Percentiles rank a stretch among this genome's conserved stretches.
Evolutionary conservation across 202 grass and related monocot species (phyloP).

Genomic region (Digitaria exilis): DNA sequence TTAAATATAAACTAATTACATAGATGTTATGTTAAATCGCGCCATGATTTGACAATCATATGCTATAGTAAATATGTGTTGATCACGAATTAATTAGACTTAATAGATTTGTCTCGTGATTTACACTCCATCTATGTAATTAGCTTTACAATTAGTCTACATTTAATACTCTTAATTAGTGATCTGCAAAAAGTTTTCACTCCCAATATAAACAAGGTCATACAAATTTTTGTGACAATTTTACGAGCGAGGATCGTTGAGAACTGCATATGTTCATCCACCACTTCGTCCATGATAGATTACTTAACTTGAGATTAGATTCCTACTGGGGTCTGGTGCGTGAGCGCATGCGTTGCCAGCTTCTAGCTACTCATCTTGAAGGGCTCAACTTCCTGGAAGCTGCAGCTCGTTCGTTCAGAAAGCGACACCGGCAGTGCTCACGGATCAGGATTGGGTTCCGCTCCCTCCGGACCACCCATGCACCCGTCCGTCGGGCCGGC

Average conservation of each 20-base stretch:
- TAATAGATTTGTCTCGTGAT: no score
- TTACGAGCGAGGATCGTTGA: background rate
- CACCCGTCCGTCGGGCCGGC: background rate
- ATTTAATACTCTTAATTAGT: no score
- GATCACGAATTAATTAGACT: no score
- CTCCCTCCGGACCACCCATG: conserved; percentile 11
- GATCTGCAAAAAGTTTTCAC: no score
- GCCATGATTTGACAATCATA: no score
- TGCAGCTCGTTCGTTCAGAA: conserved; percentile 33
- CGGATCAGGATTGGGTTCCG: conserved; percentile 31
- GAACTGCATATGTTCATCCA: background rate
- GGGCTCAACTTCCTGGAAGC: conserved; percentile 36
- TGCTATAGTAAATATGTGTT: no score
- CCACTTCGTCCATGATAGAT: background rate
- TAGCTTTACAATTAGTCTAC: no score
- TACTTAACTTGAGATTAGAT: conserved; percentile 15
- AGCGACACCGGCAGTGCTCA: conserved; percentile 29
- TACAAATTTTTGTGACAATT: no score
- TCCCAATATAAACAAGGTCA: no score
- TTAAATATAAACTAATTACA: no score
- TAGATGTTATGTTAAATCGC: no score
- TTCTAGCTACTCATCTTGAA: conserved; percentile 35
- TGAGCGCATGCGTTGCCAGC: conserved; percentile 6
- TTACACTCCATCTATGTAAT: no score
- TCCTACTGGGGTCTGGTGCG: background rate